Conservation (phyloP, 148 eudicot genomes). For the Persicaria tinctoria region DNA sequence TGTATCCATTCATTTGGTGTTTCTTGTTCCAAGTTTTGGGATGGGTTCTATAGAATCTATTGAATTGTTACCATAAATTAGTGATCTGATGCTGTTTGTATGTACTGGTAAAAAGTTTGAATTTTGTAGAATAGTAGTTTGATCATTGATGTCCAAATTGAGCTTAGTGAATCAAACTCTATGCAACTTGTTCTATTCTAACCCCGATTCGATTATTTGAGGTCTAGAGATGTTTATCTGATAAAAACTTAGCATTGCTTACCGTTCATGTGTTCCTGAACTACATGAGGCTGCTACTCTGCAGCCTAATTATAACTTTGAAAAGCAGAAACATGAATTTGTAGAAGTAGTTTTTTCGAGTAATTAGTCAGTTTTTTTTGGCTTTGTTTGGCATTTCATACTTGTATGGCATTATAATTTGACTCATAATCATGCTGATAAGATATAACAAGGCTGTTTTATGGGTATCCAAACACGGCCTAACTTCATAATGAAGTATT, state of each 20-base stretch:
- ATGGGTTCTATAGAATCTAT: not conserved
- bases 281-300: not conserved
- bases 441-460: too few relatives aligned
- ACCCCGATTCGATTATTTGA: not conserved
- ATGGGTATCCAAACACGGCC: too few relatives aligned
- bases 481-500: not conserved
- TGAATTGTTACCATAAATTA: not conserved
- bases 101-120: too few relatives aligned
- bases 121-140: not conserved
- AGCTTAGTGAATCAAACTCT: not conserved
- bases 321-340: not conserved
- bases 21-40: not conserved
- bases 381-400: too few relatives aligned
- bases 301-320: not conserved
- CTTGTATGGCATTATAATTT: too few relatives aligned
- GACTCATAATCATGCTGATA: too few relatives aligned
- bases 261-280: not conserved
- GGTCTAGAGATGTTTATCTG: not conserved
- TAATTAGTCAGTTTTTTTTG: not conserved
- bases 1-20: not conserved
- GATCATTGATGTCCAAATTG: not conserved
- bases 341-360: not conserved
- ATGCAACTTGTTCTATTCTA: constrained; percentile 2
- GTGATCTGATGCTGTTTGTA: not conserved
- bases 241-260: not conserved